Percentiles rank a stretch among this genome's conserved stretches.
Evolutionary conservation across 176 grass and related monocot genomes (phyloP).

Genomic region (Zizania latifolia): DNA sequence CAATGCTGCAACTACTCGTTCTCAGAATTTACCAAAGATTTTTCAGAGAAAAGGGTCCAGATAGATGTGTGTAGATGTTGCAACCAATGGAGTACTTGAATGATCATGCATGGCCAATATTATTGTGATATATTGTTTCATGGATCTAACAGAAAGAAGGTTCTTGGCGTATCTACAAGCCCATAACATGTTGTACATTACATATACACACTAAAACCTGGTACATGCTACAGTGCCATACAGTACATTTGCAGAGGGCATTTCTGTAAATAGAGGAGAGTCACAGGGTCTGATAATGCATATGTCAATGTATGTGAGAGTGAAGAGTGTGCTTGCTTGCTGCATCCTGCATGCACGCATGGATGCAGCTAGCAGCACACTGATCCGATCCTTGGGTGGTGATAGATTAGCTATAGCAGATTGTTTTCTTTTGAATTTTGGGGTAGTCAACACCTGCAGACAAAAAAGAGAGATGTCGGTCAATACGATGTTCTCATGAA

Average conservation of each 20-base stretch:
- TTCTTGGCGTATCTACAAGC: neutral
- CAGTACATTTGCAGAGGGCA: neutral
- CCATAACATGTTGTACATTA: neutral
- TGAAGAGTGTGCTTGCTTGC: neutral
- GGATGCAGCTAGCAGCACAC: neutral
- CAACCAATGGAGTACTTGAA: neutral
- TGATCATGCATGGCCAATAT: no score
- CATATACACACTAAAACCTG: neutral
- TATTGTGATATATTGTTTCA: no score
- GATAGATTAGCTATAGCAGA: neutral
- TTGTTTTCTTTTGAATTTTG: conserved; percentile 38
- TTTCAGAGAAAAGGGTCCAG: neutral
- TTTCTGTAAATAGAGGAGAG: neutral
- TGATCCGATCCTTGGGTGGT: neutral
- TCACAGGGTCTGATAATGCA: neutral
- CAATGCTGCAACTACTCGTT: neutral
- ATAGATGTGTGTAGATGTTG: neutral
- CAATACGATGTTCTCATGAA: conserved; percentile 86
- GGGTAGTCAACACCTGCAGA: conserved; percentile 74
- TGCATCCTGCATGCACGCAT: neutral
- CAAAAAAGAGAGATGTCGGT: conserved; percentile 83
- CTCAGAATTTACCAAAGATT: neutral
- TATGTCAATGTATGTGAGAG: neutral
- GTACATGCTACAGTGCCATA: neutral
- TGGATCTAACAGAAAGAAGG: neutral